These are phyloP conservation scores for Cytospora mali DNA, from an alignment of 2,329 filamentous ascomycete genomes.

Conservation along the genomic window DNA sequence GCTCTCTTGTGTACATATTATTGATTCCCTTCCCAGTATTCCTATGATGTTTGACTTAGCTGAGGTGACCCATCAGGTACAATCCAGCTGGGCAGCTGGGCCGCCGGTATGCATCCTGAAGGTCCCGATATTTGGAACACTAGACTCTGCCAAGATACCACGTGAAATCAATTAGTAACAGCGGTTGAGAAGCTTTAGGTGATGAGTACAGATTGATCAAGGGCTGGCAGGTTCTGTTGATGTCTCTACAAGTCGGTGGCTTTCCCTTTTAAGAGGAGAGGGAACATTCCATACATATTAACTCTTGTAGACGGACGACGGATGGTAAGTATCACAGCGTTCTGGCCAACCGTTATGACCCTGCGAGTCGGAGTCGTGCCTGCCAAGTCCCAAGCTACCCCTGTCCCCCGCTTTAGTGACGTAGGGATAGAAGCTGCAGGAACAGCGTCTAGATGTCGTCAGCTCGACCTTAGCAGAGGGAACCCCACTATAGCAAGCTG, in stretches of 20 bases:
- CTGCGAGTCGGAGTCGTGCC: neutral
- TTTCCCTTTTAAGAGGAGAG: no score
- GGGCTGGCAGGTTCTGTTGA: neutral
- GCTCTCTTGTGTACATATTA: neutral
- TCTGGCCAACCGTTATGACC: neutral
- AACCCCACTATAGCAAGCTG: constrained; percentile 20
- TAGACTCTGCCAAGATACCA: neutral
- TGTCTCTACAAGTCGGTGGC: no score
- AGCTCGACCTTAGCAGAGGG: neutral
- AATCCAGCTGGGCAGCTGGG: neutral
- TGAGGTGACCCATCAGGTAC: neutral
- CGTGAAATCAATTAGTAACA: neutral
- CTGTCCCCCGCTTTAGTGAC: constrained; percentile 25
- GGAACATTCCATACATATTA: no score
- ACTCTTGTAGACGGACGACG: no score
- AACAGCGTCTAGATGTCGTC: constrained; percentile 12
- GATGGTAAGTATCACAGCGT: no score
- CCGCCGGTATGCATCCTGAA: neutral
- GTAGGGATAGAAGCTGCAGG: constrained; percentile 26
- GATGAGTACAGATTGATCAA: neutral
- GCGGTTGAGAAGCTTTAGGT: neutral
- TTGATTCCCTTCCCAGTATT: neutral
- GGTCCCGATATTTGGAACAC: neutral
- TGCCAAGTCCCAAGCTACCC: constrained; percentile 21
- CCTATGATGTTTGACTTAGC: neutral